Evolutionary conservation across 805 yeast species (phyloP).

Genomic region (Yarrowia sp.): DNA sequence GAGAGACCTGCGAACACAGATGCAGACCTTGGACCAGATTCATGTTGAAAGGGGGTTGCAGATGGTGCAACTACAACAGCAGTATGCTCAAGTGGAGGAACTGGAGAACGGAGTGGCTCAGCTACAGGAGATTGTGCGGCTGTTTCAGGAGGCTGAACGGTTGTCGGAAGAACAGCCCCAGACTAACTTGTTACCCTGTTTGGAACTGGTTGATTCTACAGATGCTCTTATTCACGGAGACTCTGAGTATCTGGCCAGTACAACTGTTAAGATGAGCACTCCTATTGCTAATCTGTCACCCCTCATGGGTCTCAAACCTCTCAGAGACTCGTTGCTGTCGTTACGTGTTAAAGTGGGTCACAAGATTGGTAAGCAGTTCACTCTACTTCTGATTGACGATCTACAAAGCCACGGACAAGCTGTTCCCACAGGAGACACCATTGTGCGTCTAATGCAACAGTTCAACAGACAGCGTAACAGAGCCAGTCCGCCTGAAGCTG

Average conservation of each 20-base stretch:
- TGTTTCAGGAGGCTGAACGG: conserved; percentile 51
- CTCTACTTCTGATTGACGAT: conserved; percentile 57
- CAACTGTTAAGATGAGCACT: conserved; percentile 29
- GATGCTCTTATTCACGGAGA: conserved; percentile 60
- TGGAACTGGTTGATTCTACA: conserved; percentile 56
- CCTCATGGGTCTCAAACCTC: conserved; percentile 51
- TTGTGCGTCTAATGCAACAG: conserved; percentile 47
- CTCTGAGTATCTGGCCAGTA: conserved; percentile 11
- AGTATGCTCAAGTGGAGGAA: conserved; percentile 57
- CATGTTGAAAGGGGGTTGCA: conserved; percentile 53
- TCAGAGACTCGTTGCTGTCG: conserved; percentile 53
- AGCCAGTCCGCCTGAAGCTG: neutral
- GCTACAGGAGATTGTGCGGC: conserved; percentile 47
- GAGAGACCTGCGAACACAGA: conserved; percentile 46
- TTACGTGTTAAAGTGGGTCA: conserved; percentile 67
- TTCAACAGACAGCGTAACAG: conserved; percentile 30
- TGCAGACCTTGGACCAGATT: conserved; percentile 48
- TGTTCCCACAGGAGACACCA: conserved; percentile 49
- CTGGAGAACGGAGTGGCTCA: conserved; percentile 63
- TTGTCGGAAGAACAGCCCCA: conserved; percentile 40
- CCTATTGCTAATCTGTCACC: conserved; percentile 45
- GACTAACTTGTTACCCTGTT: conserved; percentile 51
- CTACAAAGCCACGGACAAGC: conserved; percentile 55
- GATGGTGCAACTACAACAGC: conserved; percentile 50
- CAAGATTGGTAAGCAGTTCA: conserved; percentile 60